phyloP scores from a whole-genome alignment of 2,329 filamentous ascomycete species.

The Arthrinium phaeospermum region DNA sequence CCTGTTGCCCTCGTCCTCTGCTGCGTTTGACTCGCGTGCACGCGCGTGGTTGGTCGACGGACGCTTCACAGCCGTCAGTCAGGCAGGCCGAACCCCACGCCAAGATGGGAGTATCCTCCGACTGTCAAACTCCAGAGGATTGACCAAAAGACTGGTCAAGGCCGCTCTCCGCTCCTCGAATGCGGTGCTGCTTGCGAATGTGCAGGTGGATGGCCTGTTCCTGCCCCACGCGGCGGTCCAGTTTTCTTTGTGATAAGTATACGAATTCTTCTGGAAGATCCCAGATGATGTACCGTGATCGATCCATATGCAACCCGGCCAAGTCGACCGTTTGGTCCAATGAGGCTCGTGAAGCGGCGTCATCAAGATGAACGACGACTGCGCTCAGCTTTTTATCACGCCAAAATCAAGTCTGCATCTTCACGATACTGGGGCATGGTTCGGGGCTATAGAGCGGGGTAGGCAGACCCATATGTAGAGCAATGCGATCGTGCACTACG shows the following conservation, averaged over 20 bases:
- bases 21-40: not conserved
- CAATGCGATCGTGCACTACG: not conserved
- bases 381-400: not conserved
- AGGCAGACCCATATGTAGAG: not conserved
- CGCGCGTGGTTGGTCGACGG: not conserved
- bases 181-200: constrained; percentile 7
- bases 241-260: constrained; percentile 5
- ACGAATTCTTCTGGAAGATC: constrained; percentile 2
- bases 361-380: not conserved
- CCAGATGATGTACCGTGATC: not conserved
- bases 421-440: not conserved
- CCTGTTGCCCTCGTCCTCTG: not conserved
- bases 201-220: not conserved
- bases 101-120: constrained; percentile 1
- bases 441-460: not conserved
- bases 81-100: constrained; percentile 1
- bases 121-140: not conserved
- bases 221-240: not conserved
- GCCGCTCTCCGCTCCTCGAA: not conserved
- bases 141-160: not conserved
- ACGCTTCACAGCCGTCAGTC: not conserved
- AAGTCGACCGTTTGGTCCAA: not conserved
- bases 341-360: not conserved
- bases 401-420: not conserved
- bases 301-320: not conserved